Evolutionary conservation across 805 yeast genomes (phyloP).

Genomic region (Ogataea ganodermae): DNA sequence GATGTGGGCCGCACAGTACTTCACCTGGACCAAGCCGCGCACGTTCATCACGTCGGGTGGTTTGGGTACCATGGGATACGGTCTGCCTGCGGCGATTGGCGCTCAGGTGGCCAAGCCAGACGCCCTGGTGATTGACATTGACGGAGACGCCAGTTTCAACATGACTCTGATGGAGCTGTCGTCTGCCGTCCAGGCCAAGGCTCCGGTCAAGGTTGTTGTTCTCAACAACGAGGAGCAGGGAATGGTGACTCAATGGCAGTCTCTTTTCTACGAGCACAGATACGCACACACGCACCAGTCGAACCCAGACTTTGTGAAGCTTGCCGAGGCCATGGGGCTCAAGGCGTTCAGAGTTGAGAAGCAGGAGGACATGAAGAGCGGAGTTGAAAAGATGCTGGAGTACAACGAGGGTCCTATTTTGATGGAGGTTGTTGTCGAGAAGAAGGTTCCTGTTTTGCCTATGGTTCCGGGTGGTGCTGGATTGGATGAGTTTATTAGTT

Average conservation of each 20-base stretch:
- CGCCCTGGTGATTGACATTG: conserved; percentile 92
- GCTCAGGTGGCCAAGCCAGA: conserved; percentile 97
- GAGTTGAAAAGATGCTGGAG: conserved; percentile 68
- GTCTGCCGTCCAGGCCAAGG: conserved; percentile 89
- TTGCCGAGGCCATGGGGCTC: conserved; percentile 93
- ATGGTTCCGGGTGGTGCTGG: conserved; percentile 98
- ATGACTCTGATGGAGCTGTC: conserved; percentile 94
- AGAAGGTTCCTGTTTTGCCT: conserved; percentile 94
- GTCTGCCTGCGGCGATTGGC: conserved; percentile 97
- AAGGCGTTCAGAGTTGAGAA: conserved; percentile 73
- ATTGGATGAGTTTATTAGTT: conserved; percentile 86
- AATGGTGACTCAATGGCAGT: conserved; percentile 99
- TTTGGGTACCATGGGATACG: conserved; percentile 98
- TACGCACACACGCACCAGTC: conserved; percentile 97
- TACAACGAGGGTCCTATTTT: conserved; percentile 79
- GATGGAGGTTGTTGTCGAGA: conserved; percentile 87
- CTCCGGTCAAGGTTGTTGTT: conserved; percentile 87
- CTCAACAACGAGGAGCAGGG: conserved; percentile 99
- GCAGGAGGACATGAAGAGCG: conserved; percentile 64
- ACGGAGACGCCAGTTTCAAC: conserved; percentile 98
- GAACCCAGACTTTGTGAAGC: conserved; percentile 90
- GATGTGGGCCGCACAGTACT: conserved; percentile 99
- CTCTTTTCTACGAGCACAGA: conserved; percentile 93
- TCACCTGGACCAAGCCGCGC: conserved; percentile 91
- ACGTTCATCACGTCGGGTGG: conserved; percentile 98